Conservation (phyloP, 2,329 filamentous ascomycete genomes). For the Helotiales sp. region DNA sequence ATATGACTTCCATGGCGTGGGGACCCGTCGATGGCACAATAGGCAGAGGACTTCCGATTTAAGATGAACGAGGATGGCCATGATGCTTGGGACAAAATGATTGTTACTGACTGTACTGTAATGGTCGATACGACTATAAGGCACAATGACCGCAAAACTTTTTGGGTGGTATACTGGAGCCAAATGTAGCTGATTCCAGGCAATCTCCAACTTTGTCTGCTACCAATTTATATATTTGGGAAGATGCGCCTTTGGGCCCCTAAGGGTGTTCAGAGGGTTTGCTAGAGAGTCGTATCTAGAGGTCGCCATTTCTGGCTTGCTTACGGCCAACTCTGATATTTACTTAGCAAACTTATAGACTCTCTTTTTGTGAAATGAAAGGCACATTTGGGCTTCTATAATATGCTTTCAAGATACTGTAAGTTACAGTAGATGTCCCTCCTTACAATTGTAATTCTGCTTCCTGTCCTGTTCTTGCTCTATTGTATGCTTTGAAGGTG, state of each 20-base stretch:
- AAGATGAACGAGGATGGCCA: neutral
- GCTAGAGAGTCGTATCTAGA: neutral
- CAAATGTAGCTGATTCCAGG: neutral
- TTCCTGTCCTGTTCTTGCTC: too few relatives aligned
- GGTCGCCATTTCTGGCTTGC: neutral
- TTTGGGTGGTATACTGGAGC: neutral
- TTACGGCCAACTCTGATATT: too few relatives aligned
- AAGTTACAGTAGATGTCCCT: too few relatives aligned
- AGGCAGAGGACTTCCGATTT: neutral
- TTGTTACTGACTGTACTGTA: too few relatives aligned
- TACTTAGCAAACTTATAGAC: too few relatives aligned
- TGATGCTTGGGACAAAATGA: too few relatives aligned
- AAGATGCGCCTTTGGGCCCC: neutral
- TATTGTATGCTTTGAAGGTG: neutral
- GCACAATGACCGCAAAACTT: too few relatives aligned
- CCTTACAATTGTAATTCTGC: too few relatives aligned
- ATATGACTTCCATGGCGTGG: neutral
- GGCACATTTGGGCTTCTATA: too few relatives aligned
- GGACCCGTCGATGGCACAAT: neutral
- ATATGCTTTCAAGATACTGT: too few relatives aligned
- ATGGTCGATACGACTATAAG: too few relatives aligned
- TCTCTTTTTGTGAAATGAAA: too few relatives aligned
- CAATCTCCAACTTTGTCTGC: neutral
- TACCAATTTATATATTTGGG: neutral
- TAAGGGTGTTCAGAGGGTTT: neutral